Percentiles rank a stretch among this genome's conserved stretches.
These are phyloP conservation scores for Dendrobium nobile DNA, from an alignment of 106 monocot species.

Conservation along the genomic window DNA sequence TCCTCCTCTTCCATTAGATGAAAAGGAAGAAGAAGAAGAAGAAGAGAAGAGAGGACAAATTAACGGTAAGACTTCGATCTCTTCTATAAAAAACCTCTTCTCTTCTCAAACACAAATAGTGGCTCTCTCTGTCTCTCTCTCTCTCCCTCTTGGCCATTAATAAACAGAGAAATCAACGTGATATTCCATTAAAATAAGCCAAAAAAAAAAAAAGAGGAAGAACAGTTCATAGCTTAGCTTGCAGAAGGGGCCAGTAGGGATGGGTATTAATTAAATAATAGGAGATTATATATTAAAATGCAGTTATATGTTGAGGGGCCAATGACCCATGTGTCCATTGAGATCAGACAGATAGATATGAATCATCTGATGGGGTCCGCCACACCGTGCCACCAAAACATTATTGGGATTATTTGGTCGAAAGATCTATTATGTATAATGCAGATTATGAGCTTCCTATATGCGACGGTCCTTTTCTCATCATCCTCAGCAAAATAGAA, in stretches of 20 bases:
- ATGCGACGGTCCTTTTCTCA: no score
- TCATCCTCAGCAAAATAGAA: no score
- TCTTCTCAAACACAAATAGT: background rate
- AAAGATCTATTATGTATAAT: background rate
- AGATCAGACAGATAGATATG: background rate
- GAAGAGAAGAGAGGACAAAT: background rate
- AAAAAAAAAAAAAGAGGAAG: background rate
- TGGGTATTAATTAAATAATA: conserved; percentile 1
- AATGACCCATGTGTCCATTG: background rate
- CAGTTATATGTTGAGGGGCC: background rate
- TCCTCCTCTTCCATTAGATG: conserved; percentile 26
- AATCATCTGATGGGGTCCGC: background rate
- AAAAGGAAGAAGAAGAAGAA: background rate
- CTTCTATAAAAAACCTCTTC: background rate
- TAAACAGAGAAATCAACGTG: background rate
- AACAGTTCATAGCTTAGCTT: background rate
- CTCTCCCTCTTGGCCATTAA: conserved; percentile 5
- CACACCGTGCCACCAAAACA: background rate
- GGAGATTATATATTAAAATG: background rate
- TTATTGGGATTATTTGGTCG: background rate
- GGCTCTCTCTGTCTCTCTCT: background rate
- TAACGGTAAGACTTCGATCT: background rate
- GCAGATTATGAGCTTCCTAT: background rate
- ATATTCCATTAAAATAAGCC: background rate
- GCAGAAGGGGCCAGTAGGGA: background rate